Conservation (phyloP, 2,329 filamentous ascomycete genomes). For the Chrysoporthe puriensis region DNA sequence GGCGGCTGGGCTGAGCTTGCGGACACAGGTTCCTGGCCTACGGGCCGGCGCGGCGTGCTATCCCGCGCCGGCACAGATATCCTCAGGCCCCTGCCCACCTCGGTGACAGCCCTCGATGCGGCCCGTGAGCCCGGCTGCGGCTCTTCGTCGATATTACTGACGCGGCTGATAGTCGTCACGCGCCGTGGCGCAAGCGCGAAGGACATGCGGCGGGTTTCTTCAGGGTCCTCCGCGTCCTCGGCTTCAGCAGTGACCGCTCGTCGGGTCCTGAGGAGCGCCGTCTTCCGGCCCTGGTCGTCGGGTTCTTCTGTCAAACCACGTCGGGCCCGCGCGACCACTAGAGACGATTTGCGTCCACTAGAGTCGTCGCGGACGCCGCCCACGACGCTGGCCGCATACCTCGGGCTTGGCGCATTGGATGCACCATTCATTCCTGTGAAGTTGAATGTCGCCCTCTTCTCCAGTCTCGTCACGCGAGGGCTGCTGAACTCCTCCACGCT, state of each 20-base stretch:
- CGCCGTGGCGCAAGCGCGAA: conserved; percentile 51
- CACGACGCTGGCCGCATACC: conserved; percentile 37
- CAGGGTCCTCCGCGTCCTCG: conserved; percentile 43
- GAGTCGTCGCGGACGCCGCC: conserved; percentile 43
- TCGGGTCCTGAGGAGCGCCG: conserved; percentile 51
- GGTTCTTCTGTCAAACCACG: conserved; percentile 55
- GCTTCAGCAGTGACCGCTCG: conserved; percentile 53
- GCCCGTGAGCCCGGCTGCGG: conserved; percentile 56
- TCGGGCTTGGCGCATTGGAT: conserved; percentile 50
- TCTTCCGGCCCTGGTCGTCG: conserved; percentile 48
- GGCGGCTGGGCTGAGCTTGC: conserved; percentile 55
- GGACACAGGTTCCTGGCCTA: conserved; percentile 40
- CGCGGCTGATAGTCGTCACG: conserved; percentile 38
- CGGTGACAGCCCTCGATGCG: conserved; percentile 62
- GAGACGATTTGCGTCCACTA: conserved; percentile 56
- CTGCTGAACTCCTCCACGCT: conserved; percentile 44
- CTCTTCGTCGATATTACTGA: conserved; percentile 48
- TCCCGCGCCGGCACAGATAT: conserved; percentile 43
- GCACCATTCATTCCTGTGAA: conserved; percentile 38
- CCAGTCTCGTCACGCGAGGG: conserved; percentile 54
- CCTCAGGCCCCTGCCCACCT: conserved; percentile 47
- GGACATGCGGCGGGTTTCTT: conserved; percentile 39
- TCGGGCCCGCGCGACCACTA: conserved; percentile 47
- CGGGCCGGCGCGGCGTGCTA: conserved; percentile 13
- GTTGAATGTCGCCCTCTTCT: conserved; percentile 54